phyloP scores from a whole-genome alignment of 2,329 filamentous ascomycete species.

The Rasamsonia emersonii region DNA sequence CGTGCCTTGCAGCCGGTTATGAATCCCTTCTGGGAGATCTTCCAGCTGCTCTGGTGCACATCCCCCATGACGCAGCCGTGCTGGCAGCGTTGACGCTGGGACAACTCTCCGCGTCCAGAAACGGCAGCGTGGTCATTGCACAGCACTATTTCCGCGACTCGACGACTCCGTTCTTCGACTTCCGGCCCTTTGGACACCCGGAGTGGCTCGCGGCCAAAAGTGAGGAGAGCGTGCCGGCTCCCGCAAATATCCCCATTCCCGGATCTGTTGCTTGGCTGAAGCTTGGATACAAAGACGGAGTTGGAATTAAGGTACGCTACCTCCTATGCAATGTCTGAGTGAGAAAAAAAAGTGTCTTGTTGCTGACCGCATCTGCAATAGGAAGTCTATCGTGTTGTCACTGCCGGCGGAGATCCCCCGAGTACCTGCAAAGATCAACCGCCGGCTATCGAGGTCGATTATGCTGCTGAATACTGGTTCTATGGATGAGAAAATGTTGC shows the following conservation, averaged over 20 bases:
- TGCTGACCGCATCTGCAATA: slow-evolving; percentile 13
- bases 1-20: slow-evolving; percentile 26
- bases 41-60: slow-evolving; percentile 12
- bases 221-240: slow-evolving; percentile 17
- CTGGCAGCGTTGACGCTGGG: slow-evolving; percentile 14
- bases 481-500: slow-evolving; percentile 20
- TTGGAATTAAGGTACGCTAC: slow-evolving; percentile 21
- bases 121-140: slow-evolving; percentile 22
- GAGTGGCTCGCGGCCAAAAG: slow-evolving; percentile 21
- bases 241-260: slow-evolving; percentile 5
- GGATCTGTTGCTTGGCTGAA: slow-evolving; percentile 25
- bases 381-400: slow-evolving; percentile 36
- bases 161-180: slow-evolving; percentile 23
- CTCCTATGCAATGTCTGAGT: too few relatives aligned
- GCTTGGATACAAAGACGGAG: slow-evolving; percentile 18
- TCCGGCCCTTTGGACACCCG: slow-evolving; percentile 15
- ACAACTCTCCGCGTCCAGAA: slow-evolving; percentile 9
- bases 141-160: slow-evolving; percentile 26
- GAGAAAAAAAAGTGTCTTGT: too few relatives aligned
- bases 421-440: slow-evolving; percentile 24
- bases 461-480: slow-evolving; percentile 38
- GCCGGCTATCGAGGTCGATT: slow-evolving; percentile 25
- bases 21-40: slow-evolving; percentile 21
- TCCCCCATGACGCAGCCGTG: slow-evolving; percentile 20
- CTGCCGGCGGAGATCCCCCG: slow-evolving; percentile 27